A percentile compares a stretch with the other conserved stretches of the same genome.
These are phyloP conservation scores for Neonectria punicea DNA, from an alignment of 2,329 filamentous ascomycete genomes.

Conservation along the genomic window DNA sequence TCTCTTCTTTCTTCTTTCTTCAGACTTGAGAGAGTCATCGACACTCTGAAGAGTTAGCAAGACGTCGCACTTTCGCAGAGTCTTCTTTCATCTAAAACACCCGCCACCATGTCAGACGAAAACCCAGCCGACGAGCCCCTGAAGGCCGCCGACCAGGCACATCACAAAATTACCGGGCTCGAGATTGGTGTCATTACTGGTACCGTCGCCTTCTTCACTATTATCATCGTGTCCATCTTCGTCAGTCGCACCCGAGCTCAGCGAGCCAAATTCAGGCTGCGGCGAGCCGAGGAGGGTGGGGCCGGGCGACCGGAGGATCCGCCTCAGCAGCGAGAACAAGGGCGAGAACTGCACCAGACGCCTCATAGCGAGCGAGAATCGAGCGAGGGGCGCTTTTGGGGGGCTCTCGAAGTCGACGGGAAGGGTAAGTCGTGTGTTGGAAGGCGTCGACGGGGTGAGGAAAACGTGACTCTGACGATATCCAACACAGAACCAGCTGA, in stretches of 20 bases:
- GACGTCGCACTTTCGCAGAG: background rate
- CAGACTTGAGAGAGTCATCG: background rate
- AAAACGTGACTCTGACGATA: background rate
- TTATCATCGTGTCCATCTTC: constrained; percentile 38
- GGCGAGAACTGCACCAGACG: background rate
- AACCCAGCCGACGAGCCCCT: background rate
- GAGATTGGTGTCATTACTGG: constrained; percentile 45
- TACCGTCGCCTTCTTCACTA: constrained; percentile 36
- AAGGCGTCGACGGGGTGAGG: background rate
- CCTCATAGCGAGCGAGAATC: background rate
- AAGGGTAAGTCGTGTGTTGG: background rate
- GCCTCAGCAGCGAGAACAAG: background rate
- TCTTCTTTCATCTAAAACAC: background rate
- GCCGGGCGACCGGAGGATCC: constrained; percentile 12
- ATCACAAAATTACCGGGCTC: constrained; percentile 34
- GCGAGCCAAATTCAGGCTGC: constrained; percentile 21
- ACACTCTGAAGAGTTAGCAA: background rate
- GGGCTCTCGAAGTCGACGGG: background rate
- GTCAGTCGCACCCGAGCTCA: constrained; percentile 32
- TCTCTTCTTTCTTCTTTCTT: background rate
- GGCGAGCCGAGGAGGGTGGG: constrained; percentile 28
- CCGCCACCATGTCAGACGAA: background rate
- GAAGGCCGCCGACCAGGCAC: background rate
- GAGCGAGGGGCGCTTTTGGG: background rate
- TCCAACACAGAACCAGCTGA: background rate